Conservation (phyloP, 225 moss, liverwort and hornwort species). For the Climacium dendroides region DNA sequence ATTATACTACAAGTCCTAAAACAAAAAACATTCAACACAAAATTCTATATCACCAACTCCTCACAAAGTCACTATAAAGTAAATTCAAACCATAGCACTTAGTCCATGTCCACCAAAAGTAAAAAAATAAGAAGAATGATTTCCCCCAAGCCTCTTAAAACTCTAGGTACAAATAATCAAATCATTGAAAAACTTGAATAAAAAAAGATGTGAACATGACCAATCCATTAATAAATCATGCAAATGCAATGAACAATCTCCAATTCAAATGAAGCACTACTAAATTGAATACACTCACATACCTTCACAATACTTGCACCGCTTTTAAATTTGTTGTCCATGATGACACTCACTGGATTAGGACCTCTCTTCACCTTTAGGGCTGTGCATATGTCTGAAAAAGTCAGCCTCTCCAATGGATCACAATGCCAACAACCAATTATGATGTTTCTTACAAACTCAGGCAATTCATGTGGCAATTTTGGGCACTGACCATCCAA, state of each 20-base stretch:
- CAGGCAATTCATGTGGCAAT: not conserved
- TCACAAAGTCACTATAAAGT: no score
- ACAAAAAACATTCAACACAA: not conserved
- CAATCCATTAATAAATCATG: not conserved
- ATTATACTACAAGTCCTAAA: not conserved
- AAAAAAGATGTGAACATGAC: not conserved
- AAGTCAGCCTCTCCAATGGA: accelerated
- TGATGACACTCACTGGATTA: not conserved
- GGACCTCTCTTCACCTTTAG: not conserved
- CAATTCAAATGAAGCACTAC: not conserved
- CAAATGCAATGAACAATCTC: no score
- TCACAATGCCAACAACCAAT: not conserved
- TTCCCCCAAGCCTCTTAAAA: no score
- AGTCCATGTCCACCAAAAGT: no score
- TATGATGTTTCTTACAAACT: not conserved
- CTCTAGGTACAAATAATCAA: accelerated
- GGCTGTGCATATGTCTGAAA: not conserved
- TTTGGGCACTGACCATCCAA: not conserved
- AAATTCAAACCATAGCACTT: no score
- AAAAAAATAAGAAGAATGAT: accelerated
- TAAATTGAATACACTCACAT: not conserved
- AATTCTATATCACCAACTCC: accelerated
- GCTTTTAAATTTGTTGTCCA: not conserved
- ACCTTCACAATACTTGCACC: conserved; percentile 19
- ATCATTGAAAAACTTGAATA: no score